Percentiles rank a stretch among this genome's conserved stretches.
Conservation (phyloP, 2,329 filamentous ascomycete genomes). For the Sporothrix schenckii region DNA sequence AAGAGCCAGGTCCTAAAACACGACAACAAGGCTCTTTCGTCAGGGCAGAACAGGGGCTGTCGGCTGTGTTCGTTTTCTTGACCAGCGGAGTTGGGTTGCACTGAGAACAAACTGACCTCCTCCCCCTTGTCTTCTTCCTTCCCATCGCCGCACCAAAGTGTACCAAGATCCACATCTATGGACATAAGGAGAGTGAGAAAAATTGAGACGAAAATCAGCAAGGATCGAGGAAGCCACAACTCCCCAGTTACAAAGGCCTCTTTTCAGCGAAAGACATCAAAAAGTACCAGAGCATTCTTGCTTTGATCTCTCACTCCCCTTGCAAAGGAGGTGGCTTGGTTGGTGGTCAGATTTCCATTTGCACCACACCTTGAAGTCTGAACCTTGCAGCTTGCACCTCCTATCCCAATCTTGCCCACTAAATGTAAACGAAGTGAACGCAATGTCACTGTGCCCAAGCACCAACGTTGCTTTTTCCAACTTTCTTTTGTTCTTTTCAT, state of each 20-base stretch:
- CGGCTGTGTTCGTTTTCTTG: neutral
- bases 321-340: conserved; percentile 21
- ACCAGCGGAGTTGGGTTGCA: neutral
- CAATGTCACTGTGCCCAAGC: conserved; percentile 16
- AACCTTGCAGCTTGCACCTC: too few relatives aligned
- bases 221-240: neutral
- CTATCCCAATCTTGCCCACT: conserved; percentile 2
- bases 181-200: neutral
- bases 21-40: conserved; percentile 20
- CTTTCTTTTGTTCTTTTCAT: neutral
- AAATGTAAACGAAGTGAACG: conserved; percentile 15
- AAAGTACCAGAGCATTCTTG: neutral
- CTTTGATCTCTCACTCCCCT: too few relatives aligned
- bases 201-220: conserved; percentile 14
- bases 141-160: conserved; percentile 18
- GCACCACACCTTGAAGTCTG: neutral
- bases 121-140: conserved; percentile 1
- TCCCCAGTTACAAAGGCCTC: neutral
- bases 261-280: neutral
- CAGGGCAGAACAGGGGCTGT: conserved; percentile 21
- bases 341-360: conserved; percentile 17
- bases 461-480: neutral
- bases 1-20: conserved; percentile 20
- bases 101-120: neutral
- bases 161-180: conserved; percentile 10